These are phyloP conservation scores for Auriculariales sp. DNA, from an alignment of 768 basidiomycete species.

Conservation along the genomic window DNA sequence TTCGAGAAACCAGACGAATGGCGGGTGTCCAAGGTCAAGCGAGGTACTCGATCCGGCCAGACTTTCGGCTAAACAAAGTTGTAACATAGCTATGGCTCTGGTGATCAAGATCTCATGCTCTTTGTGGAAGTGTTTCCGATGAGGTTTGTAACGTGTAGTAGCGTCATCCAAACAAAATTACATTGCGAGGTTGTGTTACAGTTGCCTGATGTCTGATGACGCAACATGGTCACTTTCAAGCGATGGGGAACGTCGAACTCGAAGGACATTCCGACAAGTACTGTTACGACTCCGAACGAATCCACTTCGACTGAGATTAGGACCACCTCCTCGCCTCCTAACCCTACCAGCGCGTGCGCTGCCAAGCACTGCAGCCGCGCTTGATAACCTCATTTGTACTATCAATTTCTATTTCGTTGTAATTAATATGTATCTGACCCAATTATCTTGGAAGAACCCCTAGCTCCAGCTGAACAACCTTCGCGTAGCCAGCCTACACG, in stretches of 20 bases:
- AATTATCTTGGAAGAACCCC: neutral
- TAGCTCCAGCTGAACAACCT: neutral
- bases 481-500: too few species aligned
- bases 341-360: neutral
- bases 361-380: neutral
- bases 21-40: slow-evolving; percentile 84
- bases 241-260: too few species aligned
- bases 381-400: neutral
- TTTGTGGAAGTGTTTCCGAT: too few species aligned
- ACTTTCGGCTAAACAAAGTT: slow-evolving; percentile 30
- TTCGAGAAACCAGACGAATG: slow-evolving; percentile 91
- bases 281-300: neutral
- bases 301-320: neutral
- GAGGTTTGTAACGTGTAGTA: too few species aligned
- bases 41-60: slow-evolving; percentile 69
- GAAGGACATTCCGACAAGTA: too few species aligned
- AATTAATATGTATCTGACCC: neutral
- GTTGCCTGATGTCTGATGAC: too few species aligned
- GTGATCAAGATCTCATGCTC: neutral
- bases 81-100: slow-evolving; percentile 70
- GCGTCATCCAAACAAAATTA: too few species aligned
- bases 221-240: too few species aligned
- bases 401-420: neutral
- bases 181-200: too few species aligned
- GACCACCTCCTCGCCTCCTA: neutral